Evolutionary conservation across 441 rosid species (phyloP).

Genomic region (Gossypium davidsonii): DNA sequence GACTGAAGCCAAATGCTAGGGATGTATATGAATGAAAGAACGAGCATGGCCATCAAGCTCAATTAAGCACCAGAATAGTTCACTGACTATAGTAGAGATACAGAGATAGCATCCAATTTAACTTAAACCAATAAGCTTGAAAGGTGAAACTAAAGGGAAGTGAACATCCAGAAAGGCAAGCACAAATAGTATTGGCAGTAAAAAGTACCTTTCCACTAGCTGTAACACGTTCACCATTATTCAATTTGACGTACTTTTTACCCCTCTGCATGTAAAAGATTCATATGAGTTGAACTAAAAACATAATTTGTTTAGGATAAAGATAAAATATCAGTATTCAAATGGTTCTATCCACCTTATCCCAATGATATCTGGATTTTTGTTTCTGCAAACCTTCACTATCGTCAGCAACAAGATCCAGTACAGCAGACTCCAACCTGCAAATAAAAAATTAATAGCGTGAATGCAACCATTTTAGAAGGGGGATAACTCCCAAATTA

Average conservation of each 20-base stretch:
- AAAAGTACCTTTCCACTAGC: slow-evolving; percentile 91
- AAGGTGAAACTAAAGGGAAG: background rate
- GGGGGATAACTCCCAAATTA: background rate
- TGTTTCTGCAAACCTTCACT: slow-evolving; percentile 72
- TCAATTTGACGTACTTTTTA: slow-evolving; percentile 87
- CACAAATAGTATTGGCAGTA: slow-evolving; percentile 7
- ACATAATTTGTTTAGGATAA: background rate
- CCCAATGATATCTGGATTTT: slow-evolving; percentile 77
- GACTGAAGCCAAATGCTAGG: background rate
- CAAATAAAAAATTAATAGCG: background rate
- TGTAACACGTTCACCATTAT: slow-evolving; percentile 89
- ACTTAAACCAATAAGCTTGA: background rate
- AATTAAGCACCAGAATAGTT: background rate
- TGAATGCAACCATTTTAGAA: background rate
- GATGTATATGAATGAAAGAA: slow-evolving; percentile 1
- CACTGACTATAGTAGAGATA: background rate
- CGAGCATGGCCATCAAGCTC: background rate
- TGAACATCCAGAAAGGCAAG: background rate
- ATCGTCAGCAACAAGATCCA: slow-evolving; percentile 95
- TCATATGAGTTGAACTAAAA: background rate
- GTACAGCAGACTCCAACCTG: slow-evolving; percentile 84
- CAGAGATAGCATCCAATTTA: background rate
- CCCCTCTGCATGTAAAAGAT: slow-evolving; percentile 57
- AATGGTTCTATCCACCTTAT: slow-evolving; percentile 52
- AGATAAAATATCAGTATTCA: slow-evolving; percentile 5